Evolutionary conservation across 768 basidiomycete species (phyloP), one percentile per base, ranked within the genome.

Genomic region (Boletus coccyginus): DNA sequence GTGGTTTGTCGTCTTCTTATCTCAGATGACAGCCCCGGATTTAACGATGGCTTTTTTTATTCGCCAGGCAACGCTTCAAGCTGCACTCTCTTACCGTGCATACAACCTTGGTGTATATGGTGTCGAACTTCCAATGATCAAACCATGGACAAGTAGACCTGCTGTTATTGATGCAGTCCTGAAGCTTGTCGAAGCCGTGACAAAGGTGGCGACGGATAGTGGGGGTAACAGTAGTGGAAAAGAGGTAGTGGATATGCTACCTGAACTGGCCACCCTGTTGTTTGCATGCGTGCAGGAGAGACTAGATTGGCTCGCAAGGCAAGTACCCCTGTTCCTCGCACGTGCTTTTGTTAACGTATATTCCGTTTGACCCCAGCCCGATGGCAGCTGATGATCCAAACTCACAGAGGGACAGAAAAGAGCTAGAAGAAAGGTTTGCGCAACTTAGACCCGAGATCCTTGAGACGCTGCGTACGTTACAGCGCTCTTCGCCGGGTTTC

Each of bases 81-180:
- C 92, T 2, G 86, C 92, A 0, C 77, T 85, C 48, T 83, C 87
- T 35, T 92, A 91, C 68, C 83, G 94, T 40, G 79, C 81, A 38
- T 85, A 86, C 59, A 87, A 91, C 62, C 66, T 81, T 3, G 77
- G 78, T 9, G 83, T 89, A 10, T 98, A 98, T 67, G 92, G 92
- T 32, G 78, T 98, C 43, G 79, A 83, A 24, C 75, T 79, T 21
- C 87, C 82, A 6, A 83, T 84, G 81, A 78, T 81, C 60, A 81
- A 86, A 57, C 86, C 90, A 0, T 98, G 95, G 96, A 92, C 93
- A 17, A 91, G 92, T 64, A 78, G 78, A 45, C 76, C 85, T 4
- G 66, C 74, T 0, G 70, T 91, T 16, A 83, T 96, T 50, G 88
- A 93, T 42, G 78, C 83, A 10, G 70, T 90, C 7, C 77, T 86